A percentile compares a stretch with the other conserved stretches of the same genome.
These are phyloP conservation scores for Basidioascus undulatus DNA, from an alignment of 768 basidiomycete genomes.

Conservation along the genomic window DNA sequence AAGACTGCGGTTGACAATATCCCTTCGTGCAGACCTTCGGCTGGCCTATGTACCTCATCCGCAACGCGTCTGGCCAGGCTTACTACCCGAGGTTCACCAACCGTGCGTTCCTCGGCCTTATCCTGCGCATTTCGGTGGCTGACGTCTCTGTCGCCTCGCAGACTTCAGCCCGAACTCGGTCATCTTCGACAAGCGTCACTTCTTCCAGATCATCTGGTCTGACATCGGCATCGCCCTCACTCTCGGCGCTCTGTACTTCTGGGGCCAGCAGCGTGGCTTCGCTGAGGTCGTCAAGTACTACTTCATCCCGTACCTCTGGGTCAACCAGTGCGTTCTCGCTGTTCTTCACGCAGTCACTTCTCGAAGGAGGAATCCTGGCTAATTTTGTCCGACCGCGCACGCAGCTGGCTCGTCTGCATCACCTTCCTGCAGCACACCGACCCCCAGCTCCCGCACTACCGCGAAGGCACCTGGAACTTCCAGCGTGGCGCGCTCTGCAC, in stretches of 20 bases:
- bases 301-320: conserved; percentile 69
- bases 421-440: conserved; percentile 98
- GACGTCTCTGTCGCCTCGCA: conserved; percentile 11
- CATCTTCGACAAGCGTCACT: conserved; percentile 70
- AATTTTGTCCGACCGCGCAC: conserved; percentile 11
- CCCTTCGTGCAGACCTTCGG: conserved; percentile 35
- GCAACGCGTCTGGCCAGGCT: conserved; percentile 64
- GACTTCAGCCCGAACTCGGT: conserved; percentile 54
- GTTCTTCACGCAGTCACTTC: neutral
- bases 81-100: conserved; percentile 54
- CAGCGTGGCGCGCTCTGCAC: conserved; percentile 79
- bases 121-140: neutral
- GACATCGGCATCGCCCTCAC: conserved; percentile 59
- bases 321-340: conserved; percentile 20
- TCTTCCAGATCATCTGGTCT: conserved; percentile 48
- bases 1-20: neutral
- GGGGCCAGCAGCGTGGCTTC: conserved; percentile 39
- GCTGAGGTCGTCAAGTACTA: conserved; percentile 52
- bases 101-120: conserved; percentile 30
- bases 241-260: conserved; percentile 32
- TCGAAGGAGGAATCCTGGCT: conserved; percentile 11
- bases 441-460: conserved; percentile 81
- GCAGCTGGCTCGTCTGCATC: conserved; percentile 87
- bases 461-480: conserved; percentile 62
- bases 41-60: conserved; percentile 60